Conservation (phyloP, 495 filamentous ascomycete genomes). For the Aspergillus sparsus region DNA sequence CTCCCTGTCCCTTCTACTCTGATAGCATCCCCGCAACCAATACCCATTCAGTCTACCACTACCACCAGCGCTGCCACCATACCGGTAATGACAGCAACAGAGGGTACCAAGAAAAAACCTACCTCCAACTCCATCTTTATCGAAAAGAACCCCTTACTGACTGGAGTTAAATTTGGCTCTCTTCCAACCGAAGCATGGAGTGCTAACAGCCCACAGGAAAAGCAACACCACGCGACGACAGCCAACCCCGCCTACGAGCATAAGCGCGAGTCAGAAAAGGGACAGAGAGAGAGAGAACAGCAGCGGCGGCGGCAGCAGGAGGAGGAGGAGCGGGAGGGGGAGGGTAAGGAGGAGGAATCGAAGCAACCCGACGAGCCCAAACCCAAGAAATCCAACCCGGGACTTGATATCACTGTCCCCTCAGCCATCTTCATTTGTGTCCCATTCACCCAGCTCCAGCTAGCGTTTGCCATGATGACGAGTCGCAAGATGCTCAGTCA, state of each 20-base stretch:
- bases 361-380: background rate
- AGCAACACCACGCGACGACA: background rate
- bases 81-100: background rate
- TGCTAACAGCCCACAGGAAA: background rate
- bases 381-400: constrained; percentile 10
- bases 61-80: background rate
- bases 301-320: background rate
- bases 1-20: background rate
- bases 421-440: constrained; percentile 34
- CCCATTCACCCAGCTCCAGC: constrained; percentile 23
- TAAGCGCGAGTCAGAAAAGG: background rate
- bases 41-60: background rate
- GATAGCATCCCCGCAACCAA: background rate
- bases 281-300: background rate
- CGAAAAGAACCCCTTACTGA: constrained; percentile 22
- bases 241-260: background rate
- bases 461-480: constrained; percentile 21
- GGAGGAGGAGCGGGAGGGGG: no score
- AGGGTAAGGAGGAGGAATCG: background rate
- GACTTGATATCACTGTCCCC: constrained; percentile 14
- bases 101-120: background rate
- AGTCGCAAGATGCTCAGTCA: constrained; percentile 12
- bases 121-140: constrained; percentile 1
- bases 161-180: constrained; percentile 26
- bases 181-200: constrained; percentile 9